phyloP scores from a whole-genome alignment of 139 green algal genomes.

The Choricystis sp. region DNA sequence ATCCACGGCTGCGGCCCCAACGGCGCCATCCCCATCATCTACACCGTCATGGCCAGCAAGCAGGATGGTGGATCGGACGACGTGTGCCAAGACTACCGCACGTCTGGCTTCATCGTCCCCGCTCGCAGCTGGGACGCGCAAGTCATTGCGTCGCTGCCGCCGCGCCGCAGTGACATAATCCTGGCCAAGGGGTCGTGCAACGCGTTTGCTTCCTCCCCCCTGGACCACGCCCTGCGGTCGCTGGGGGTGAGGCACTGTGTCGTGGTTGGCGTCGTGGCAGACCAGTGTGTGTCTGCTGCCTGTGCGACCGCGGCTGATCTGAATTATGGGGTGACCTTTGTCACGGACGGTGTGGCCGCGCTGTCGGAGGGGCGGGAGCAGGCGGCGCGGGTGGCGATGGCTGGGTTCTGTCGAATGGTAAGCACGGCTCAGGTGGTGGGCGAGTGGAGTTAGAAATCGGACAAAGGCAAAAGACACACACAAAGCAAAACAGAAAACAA shows the following conservation, averaged over 20 bases:
- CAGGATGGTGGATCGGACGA: conserved; percentile 39
- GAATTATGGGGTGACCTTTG: neutral
- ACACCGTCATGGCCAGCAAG: conserved; percentile 30
- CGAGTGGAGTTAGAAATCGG: no score
- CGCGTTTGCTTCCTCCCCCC: neutral
- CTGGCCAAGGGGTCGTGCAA: neutral
- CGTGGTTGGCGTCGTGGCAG: neutral
- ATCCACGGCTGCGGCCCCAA: no score
- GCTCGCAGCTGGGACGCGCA: conserved; percentile 34
- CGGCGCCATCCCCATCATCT: conserved; percentile 22
- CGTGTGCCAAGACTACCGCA: conserved; percentile 47
- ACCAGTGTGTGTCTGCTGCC: neutral
- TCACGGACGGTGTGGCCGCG: neutral
- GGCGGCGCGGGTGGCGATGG: neutral
- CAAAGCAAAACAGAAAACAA: no score
- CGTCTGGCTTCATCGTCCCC: conserved; percentile 60
- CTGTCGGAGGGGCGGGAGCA: neutral
- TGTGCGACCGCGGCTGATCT: neutral
- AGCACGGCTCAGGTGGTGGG: neutral
- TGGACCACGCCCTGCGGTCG: neutral
- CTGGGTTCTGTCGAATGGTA: neutral
- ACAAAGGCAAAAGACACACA: no score
- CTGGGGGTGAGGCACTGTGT: neutral
- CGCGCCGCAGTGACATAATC: neutral
- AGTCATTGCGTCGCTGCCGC: conserved; percentile 26